Base-by-base conservation (phyloP, 352 stramenopile species). In the Pythium folliculosum region DNA sequence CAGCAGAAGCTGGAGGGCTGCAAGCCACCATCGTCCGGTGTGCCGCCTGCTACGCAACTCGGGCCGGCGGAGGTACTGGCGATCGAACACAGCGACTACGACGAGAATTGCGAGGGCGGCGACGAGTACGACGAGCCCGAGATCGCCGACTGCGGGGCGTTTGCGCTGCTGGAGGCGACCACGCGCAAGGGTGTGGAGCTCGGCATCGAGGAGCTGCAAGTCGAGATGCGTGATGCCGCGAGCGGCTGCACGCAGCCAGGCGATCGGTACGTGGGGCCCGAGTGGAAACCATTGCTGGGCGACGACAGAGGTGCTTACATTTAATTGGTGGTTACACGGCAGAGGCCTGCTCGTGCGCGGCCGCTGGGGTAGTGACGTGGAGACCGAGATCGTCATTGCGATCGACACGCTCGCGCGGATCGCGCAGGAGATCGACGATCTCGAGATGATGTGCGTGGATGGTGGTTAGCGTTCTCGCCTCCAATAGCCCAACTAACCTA, bases 371-470 rank as follows among this genome's bases (percentile, higher is more conserved):
- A 70, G 82, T 16, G 56, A 70, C 2, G 58, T 77, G 19, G n/a
- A 74, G 40, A 77, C 79, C 12, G 69, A 84, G 13, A 67, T 74
- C 38, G 12, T 68, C 0, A 73, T 89, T 7, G 58, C 40, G 16
- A 47, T 78, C 14, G 67, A 78, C 0, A 70, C 67, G 21, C 67
- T 94, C 0, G 63, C 75, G 19, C 67, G 78, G 17, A 54, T 90
- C 5, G 85, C 85, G 0, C 82, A 91, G 27, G 75, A 85, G 27
- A 73, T 87, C 7, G 81, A 89, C 23, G 83, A 90, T 40, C 63
- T 91, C 0, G 83, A 91, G 35, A 88, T 89, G 48, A 90, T 90
- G 83, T 91, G 71, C 43, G 80, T 76, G 37, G 37, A 32, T 5
- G 27, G 27, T 5, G 3, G 27, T 32, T 32, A 3, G 37, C 14